Evolutionary conservation across 257 asterid genomes (phyloP).

Genomic region (Asclepias syriaca): DNA sequence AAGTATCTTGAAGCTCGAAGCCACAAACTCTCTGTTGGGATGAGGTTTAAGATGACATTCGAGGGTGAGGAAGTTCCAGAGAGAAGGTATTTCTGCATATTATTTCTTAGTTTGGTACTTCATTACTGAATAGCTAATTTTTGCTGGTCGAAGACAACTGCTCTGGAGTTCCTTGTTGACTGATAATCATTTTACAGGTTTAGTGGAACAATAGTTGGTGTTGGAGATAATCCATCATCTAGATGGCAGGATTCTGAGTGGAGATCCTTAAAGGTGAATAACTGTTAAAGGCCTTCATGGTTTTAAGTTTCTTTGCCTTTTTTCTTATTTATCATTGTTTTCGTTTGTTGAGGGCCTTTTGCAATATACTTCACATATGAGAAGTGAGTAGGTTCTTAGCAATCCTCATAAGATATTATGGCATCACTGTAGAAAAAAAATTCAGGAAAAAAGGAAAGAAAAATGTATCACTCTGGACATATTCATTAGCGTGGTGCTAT

Average conservation of each 20-base stretch:
- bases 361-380: background rate
- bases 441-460: background rate
- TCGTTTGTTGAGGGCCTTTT: background rate
- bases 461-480: background rate
- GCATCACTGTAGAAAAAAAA: background rate
- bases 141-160: background rate
- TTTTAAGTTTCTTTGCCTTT: background rate
- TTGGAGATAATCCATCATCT: conserved; percentile 55
- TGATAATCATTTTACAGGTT: conserved; percentile 50
- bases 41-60: conserved; percentile 97
- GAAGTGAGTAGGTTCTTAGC: background rate
- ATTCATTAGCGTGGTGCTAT: background rate
- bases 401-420: background rate
- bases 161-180: conserved; percentile 2
- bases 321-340: background rate
- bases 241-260: conserved; percentile 93
- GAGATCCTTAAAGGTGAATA: conserved; percentile 89
- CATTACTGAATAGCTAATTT: background rate
- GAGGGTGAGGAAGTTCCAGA: conserved; percentile 99
- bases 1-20: conserved; percentile 88
- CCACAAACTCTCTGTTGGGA: conserved; percentile 86
- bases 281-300: background rate
- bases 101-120: background rate
- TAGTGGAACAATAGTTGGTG: conserved; percentile 94
- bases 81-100: conserved; percentile 58